Percentiles rank a stretch among this genome's conserved stretches.
Conservation (phyloP, 345 rosid genomes). For the Euphorbia tirucalli region DNA sequence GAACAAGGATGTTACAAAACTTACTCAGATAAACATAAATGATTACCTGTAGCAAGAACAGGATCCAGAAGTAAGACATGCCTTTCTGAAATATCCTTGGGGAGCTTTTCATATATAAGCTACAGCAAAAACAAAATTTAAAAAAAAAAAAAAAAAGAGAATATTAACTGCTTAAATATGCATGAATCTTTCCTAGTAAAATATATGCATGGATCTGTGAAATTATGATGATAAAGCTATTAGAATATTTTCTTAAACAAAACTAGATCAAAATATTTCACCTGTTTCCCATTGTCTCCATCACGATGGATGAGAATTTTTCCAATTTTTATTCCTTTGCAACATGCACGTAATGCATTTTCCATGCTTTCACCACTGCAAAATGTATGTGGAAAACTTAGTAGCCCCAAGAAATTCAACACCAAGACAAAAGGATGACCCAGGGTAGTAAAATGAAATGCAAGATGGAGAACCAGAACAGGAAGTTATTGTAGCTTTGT, state of each 20-base stretch:
- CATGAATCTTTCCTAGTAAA: not conserved
- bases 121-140: conserved; percentile 8
- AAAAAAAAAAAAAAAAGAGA: conserved; percentile 16
- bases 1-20: not conserved
- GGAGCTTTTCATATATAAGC: conserved; percentile 99
- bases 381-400: not conserved
- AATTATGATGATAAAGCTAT: not conserved
- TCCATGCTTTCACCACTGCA: conserved; percentile 99
- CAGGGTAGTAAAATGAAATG: conserved; percentile 5
- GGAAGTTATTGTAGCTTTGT: conserved; percentile 11
- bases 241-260: not conserved
- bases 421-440: conserved; percentile 18
- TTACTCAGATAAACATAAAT: not conserved
- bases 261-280: conserved; percentile 12
- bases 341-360: conserved; percentile 93
- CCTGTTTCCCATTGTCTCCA: conserved; percentile 99
- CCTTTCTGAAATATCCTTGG: conserved; percentile 88
- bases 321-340: conserved; percentile 98
- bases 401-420: conserved; percentile 16
- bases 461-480: conserved; percentile 2
- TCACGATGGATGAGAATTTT: conserved; percentile 94
- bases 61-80: conserved; percentile 98
- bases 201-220: not conserved
- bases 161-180: too few relatives aligned
- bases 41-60: conserved; percentile 84